These are phyloP conservation scores for Torrubiellomyces zombiae DNA, from an alignment of 2,329 filamentous ascomycete species.

Conservation along the genomic window DNA sequence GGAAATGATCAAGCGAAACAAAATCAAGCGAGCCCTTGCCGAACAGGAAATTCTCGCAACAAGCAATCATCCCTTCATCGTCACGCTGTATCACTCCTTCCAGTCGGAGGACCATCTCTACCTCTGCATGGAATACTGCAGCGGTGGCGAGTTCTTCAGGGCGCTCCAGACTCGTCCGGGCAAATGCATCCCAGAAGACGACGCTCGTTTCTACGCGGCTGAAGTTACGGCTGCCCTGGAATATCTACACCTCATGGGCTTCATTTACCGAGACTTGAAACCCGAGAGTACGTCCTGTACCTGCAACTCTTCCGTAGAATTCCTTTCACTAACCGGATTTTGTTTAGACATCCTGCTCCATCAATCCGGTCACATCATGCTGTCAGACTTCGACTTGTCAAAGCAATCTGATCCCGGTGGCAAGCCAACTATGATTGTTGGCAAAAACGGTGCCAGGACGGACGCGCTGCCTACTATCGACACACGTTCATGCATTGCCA, in stretches of 20 bases:
- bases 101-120: slow-evolving; percentile 98
- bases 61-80: slow-evolving; percentile 97
- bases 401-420: slow-evolving; percentile 95
- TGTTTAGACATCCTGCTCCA: slow-evolving; percentile 81
- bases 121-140: slow-evolving; percentile 99
- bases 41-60: slow-evolving; percentile 97
- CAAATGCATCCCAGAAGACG: slow-evolving; percentile 93
- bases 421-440: slow-evolving; percentile 94
- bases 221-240: slow-evolving; percentile 94
- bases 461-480: slow-evolving; percentile 91
- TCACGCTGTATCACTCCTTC: slow-evolving; percentile 96
- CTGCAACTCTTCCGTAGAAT: background rate
- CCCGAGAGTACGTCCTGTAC: slow-evolving; percentile 63
- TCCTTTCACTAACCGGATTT: slow-evolving; percentile 1
- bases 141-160: slow-evolving; percentile 94
- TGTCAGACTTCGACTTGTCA: slow-evolving; percentile 95
- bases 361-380: slow-evolving; percentile 99
- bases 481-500: slow-evolving; percentile 93
- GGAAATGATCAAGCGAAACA: slow-evolving; percentile 99
- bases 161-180: slow-evolving; percentile 90
- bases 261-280: slow-evolving; percentile 96
- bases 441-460: slow-evolving; percentile 72
- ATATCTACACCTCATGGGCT: slow-evolving; percentile 96
- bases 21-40: slow-evolving; percentile 94
- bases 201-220: slow-evolving; percentile 90